Conservation (phyloP, 2,329 filamentous ascomycete species). For the Monilinia aucupariae region DNA sequence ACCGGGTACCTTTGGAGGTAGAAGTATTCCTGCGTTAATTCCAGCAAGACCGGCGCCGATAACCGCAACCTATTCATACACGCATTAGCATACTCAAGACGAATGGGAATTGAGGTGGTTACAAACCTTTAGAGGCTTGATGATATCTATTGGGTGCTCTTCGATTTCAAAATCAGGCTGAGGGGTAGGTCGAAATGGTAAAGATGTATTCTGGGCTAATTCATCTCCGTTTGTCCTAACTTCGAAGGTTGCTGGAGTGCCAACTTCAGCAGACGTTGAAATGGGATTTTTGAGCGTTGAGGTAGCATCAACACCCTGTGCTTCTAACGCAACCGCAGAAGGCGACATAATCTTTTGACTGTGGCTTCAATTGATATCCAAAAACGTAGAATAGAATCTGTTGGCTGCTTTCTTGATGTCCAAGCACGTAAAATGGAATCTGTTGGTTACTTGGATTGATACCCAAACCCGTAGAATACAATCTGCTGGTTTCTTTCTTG, state of each 20-base stretch:
- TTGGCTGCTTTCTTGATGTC: not conserved
- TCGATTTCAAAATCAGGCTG: conserved; percentile 17
- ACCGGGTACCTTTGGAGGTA: conserved; percentile 61
- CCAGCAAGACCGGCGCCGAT: conserved; percentile 61
- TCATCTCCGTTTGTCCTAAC: not conserved
- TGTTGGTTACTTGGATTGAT: not conserved
- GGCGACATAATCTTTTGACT: not conserved
- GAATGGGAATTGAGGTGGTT: not conserved
- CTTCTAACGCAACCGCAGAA: conserved; percentile 3
- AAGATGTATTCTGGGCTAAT: not conserved
- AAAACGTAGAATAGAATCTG: not conserved
- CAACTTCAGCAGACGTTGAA: not conserved
- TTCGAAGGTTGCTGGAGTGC: not conserved
- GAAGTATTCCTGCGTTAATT: conserved; percentile 57
- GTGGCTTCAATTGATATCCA: not conserved
- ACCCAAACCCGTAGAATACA: not conserved
- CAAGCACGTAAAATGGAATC: not conserved
- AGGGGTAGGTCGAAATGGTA: conserved; percentile 1
- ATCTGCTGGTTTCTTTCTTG: not conserved
- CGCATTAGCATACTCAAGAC: not conserved
- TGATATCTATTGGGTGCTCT: conserved; percentile 16
- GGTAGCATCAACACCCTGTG: not conserved
- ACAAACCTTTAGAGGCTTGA: conserved; percentile 10
- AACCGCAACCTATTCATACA: conserved; percentile 32
- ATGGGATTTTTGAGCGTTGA: not conserved